Conservation (phyloP, 192 early-diverging fungal species). For the Coemansia sp. region DNA sequence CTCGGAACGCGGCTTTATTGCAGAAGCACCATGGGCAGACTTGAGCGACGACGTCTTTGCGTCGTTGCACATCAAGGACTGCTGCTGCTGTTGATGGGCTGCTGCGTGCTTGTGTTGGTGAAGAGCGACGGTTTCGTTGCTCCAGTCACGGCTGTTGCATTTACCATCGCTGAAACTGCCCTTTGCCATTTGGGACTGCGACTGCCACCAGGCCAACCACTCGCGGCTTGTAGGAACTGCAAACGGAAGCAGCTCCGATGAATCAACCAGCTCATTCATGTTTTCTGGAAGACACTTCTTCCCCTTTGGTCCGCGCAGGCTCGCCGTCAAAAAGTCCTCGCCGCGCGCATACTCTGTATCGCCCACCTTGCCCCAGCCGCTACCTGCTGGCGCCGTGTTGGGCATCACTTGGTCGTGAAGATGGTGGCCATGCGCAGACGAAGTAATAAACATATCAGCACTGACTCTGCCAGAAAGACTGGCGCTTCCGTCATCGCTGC, state of each 20-base stretch:
- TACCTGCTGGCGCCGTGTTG: slow-evolving; percentile 28
- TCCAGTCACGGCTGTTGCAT: slow-evolving; percentile 34
- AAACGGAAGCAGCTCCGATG: slow-evolving; percentile 56
- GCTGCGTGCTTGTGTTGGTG: neutral
- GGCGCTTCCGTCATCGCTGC: slow-evolving; percentile 12
- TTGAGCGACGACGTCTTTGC: neutral
- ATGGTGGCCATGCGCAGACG: neutral
- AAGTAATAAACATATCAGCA: slow-evolving; percentile 13
- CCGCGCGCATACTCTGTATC: slow-evolving; percentile 9
- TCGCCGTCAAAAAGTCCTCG: slow-evolving; percentile 11
- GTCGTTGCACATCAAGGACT: neutral
- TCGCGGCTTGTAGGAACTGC: slow-evolving; percentile 58
- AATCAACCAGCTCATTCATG: slow-evolving; percentile 56
- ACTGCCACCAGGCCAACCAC: slow-evolving; percentile 48
- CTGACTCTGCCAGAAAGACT: slow-evolving; percentile 10
- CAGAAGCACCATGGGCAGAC: neutral
- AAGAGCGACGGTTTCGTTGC: slow-evolving; percentile 40
- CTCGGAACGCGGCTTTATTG: slow-evolving; percentile 12
- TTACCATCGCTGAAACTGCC: neutral
- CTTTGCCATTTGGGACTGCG: neutral
- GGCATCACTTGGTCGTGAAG: no score
- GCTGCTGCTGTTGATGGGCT: neutral
- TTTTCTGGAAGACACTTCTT: slow-evolving; percentile 45
- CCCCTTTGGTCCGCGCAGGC: slow-evolving; percentile 50
- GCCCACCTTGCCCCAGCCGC: slow-evolving; percentile 10